Percentiles rank a stretch among this genome's conserved stretches.
Conservation (phyloP, 2,329 filamentous ascomycete genomes). For the Ophiocordyceps robertsii region DNA sequence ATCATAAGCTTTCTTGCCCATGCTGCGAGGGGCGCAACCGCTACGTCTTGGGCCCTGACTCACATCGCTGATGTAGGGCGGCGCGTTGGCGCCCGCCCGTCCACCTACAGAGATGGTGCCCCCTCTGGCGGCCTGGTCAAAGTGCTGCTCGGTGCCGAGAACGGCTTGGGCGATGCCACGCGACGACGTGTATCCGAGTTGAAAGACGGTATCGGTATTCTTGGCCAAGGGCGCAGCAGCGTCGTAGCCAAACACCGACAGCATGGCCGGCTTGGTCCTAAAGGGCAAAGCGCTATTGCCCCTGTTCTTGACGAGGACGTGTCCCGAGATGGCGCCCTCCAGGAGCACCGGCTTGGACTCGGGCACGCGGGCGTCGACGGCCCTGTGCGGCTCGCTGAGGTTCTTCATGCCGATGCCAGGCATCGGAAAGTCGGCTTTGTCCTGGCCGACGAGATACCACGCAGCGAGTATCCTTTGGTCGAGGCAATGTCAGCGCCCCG, state of each 20-base stretch:
- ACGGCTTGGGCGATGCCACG: constrained; percentile 30
- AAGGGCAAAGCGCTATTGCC: constrained; percentile 46
- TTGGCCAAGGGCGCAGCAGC: constrained; percentile 38
- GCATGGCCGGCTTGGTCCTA: constrained; percentile 33
- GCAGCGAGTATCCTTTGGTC: constrained; percentile 42
- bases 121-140: constrained; percentile 34
- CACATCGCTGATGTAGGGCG: constrained; percentile 35
- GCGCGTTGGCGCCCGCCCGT: constrained; percentile 35
- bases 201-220: constrained; percentile 31
- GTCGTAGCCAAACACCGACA: constrained; percentile 51
- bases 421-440: constrained; percentile 27
- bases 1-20: not conserved
- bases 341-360: constrained; percentile 29
- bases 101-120: constrained; percentile 39
- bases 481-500: no score
- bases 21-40: not conserved
- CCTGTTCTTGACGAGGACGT: constrained; percentile 67
- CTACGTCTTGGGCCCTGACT: constrained; percentile 5
- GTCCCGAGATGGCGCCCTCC: constrained; percentile 44
- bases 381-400: constrained; percentile 31
- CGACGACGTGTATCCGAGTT: constrained; percentile 33
- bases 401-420: constrained; percentile 47
- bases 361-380: constrained; percentile 35
- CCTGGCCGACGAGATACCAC: constrained; percentile 43
- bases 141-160: constrained; percentile 27